Evolutionary conservation across 2,329 filamentous ascomycete species (phyloP), one percentile per base, ranked within the genome.

Genomic region (Verticillium albo-atrum): DNA sequence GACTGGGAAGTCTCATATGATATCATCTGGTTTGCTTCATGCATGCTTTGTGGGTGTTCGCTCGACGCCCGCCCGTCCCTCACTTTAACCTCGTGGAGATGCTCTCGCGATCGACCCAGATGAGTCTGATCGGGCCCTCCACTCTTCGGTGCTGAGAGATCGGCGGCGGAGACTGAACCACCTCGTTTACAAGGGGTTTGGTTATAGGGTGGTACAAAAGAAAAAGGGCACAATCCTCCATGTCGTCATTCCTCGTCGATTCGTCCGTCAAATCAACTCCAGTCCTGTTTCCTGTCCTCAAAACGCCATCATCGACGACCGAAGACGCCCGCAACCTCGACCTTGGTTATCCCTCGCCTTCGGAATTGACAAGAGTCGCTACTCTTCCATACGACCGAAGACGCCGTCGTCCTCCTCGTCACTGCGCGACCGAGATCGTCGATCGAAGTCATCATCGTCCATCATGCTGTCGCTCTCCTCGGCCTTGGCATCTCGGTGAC

Each of bases 381-480:
- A 95, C 75, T 96, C 92, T 76, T 99, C 95, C 94, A 98, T 98
- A 66, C 87, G 86, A 60, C 93, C 93, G 79, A 99, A 99, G 68
- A 98, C 90, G 70, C 93, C 93, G 65, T 97, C 93, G 66, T 98
- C 94, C 63, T 96, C 92, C 67, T 97, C 93, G 67, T 96, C 91
- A 73, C 87, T 89, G 63, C 89, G 84, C 56, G 84, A 84, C 58
- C 85, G 82, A 55, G 80, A 83, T 58, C 77, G 81, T 66, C 78
- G 77, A 68, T 87, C 86, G 60, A 88, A 84, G 62, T 90, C 87
- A 66, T 89, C 86, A 58, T 91, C 88, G 64, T 86, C 86, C 67
- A 80, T 79, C 64, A 82, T 79, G 72, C 82, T 85, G 55, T 86
- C 84, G 63, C 82, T 87, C 60, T 87, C 86, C 65, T 88, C 85